Evolutionary conservation across 2,329 filamentous ascomycete genomes (phyloP), one percentile per base, ranked within the genome.

Genomic region (Scedosporium aurantiacum): DNA sequence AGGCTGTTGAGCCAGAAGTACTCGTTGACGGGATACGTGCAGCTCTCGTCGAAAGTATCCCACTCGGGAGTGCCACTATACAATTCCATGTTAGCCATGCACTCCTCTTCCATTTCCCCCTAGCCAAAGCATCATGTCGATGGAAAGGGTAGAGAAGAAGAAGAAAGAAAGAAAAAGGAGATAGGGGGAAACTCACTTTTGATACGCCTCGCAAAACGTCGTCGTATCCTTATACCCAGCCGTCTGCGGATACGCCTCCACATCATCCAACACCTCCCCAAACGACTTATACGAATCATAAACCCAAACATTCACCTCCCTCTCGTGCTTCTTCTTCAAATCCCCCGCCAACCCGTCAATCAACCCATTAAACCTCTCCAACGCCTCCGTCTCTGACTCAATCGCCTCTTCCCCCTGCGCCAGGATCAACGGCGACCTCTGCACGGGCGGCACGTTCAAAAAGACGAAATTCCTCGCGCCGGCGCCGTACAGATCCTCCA

Each of bases 1-100:
- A 87, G 69, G 45, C 70, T 75, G 66, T 87, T 86, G 32, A 86
- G 72, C 84, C 84, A 87, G 66, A 87, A 79, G 68, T 86, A 87
- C 71, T 86, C 72, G 67, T 86, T 81, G 2, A 85, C 82, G 0
- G 81, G 73, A 54, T 82, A 70, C 1, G 74, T 74, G 68, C 84
- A 87, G 57, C 73, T 75, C 4, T 73, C 66, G 57, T 70, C 70
- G 40, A 76, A 69, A 3, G 73, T 77, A 59, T 79, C 70, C 43
- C 68, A 67, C 1, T 71, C 68, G 2, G 75, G 73, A 0, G 79
- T 81, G 6, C 79, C 78, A 66, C 78, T 81, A 61, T 16, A 23
- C 21, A 23, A 6, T 16, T n/a, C 23, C 28, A 32, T 6, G 43
- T 60, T 60, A 60, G 57, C 16, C 28, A 21, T 6, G 37, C 23